These are phyloP conservation scores for Hypoxylon rubiginosum DNA, from an alignment of 2,329 filamentous ascomycete genomes.

Conservation along the genomic window DNA sequence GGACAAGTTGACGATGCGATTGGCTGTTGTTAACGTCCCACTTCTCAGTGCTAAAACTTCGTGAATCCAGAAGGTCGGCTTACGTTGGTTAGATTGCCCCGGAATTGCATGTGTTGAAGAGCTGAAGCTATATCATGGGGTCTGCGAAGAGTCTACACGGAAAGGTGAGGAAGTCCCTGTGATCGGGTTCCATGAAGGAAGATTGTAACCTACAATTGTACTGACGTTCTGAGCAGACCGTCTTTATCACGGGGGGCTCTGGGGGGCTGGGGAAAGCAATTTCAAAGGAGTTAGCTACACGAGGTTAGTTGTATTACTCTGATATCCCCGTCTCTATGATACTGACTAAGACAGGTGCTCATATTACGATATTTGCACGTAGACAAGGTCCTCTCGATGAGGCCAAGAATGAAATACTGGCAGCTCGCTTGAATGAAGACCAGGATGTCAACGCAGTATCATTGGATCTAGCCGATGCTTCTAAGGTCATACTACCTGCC, in stretches of 20 bases:
- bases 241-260: conserved; percentile 46
- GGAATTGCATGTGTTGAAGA: conserved; percentile 4
- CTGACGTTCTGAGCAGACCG: conserved; percentile 34
- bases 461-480: conserved; percentile 25
- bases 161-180: conserved; percentile 16
- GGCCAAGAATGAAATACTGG: conserved; percentile 25
- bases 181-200: neutral
- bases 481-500: conserved; percentile 12
- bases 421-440: conserved; percentile 17
- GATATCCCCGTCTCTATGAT: neutral
- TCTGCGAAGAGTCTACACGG: conserved; percentile 18
- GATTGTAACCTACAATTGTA: neutral
- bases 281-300: conserved; percentile 34
- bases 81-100: neutral
- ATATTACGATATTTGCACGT: conserved; percentile 32
- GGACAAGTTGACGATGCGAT: conserved; percentile 5
- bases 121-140: conserved; percentile 12
- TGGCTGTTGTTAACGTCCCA: conserved; percentile 16
- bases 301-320: conserved; percentile 7
- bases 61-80: conserved; percentile 7
- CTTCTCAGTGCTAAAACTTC: conserved; percentile 10
- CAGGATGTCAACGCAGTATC: conserved; percentile 26
- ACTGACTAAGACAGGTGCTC: conserved; percentile 23
- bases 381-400: conserved; percentile 27
- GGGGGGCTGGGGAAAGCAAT: conserved; percentile 47